These are phyloP conservation scores for Eucalyptus victrix DNA, from an alignment of 345 rosid species.

Conservation along the genomic window DNA sequence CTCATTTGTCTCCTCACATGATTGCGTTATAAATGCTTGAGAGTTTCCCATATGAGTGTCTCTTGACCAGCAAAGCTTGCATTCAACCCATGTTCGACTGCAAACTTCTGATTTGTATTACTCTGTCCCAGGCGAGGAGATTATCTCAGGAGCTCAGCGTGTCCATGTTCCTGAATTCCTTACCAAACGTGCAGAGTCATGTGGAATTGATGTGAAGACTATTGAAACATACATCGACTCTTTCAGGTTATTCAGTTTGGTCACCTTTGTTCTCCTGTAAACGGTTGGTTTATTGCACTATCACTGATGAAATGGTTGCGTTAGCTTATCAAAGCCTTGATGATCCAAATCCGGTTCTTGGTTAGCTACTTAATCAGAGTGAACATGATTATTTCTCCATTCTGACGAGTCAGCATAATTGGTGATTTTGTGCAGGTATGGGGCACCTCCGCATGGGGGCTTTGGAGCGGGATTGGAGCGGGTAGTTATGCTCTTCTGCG, in stretches of 20 bases:
- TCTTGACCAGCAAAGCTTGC: neutral
- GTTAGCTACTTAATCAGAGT: neutral
- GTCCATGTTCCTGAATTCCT: constrained; percentile 61
- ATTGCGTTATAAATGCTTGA: neutral
- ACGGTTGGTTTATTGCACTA: neutral
- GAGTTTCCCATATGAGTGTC: neutral
- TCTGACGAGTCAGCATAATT: neutral
- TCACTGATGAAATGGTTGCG: neutral
- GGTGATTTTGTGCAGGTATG: constrained; percentile 28
- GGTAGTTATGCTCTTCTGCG: constrained; percentile 82
- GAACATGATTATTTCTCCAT: neutral
- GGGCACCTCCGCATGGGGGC: constrained; percentile 85
- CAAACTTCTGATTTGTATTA: neutral
- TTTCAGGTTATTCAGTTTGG: constrained; percentile 40
- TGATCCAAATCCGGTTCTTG: neutral
- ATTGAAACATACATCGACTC: constrained; percentile 72
- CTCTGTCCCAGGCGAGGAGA: constrained; percentile 61
- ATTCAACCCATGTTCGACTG: neutral
- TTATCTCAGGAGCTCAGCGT: constrained; percentile 93
- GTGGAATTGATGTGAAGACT: constrained; percentile 70
- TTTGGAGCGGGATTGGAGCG: constrained; percentile 83
- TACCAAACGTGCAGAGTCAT: constrained; percentile 51
- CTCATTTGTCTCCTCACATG: neutral
- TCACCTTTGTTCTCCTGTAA: neutral
- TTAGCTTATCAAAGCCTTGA: neutral